Base-by-base conservation (phyloP, 1,139 yeast genomes). In the Diutina siamensis region DNA sequence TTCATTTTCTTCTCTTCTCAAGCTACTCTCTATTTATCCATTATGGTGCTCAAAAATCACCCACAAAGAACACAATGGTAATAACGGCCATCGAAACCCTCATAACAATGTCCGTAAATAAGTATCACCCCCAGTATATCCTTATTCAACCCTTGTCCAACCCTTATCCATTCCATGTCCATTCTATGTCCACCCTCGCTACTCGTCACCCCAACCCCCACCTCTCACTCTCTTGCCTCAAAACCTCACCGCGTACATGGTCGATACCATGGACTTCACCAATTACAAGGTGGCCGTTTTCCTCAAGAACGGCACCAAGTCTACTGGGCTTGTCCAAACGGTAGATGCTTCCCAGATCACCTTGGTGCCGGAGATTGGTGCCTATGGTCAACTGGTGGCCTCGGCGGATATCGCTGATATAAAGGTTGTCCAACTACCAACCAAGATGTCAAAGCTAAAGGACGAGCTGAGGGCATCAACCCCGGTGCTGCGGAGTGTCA, bases 241-340 rank as follows among this genome's bases (percentile, higher is more conserved):
- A 25, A 25, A 15, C 27, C 20, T 15, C 28, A 20, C 40, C 28
- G 28, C 40, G 18, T 5, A 5, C 5, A 5, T 25, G 28, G 5
- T 25, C 28, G 28, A 7, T 10, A 9, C 42, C 42, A 38, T 38
- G 42, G 80, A 77, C 52, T 77, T 78, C 52, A 58, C 72, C 46
- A 78, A 80, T 46, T 79, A 74, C 56, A 71, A 71, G 45, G 80
- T 80, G 17, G 71, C 70, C 51, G 55, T 80, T 35, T 59, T 59
- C 35, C 66, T 78, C 48, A 74, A 73, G 44, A 69, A 67, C 49
- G 77, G 76, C 2, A 54, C 67, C 13, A 61, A 56, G 34, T 57
- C 77, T 13, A 58, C 64, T 13, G 86, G 85, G 0, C 51, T 60
- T 9, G 74, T 80, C 40, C 53, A 65, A 12, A 62, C 61, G 31